These are phyloP conservation scores for Amanita pallidorosea DNA, from an alignment of 768 basidiomycete species.

Conservation along the genomic window DNA sequence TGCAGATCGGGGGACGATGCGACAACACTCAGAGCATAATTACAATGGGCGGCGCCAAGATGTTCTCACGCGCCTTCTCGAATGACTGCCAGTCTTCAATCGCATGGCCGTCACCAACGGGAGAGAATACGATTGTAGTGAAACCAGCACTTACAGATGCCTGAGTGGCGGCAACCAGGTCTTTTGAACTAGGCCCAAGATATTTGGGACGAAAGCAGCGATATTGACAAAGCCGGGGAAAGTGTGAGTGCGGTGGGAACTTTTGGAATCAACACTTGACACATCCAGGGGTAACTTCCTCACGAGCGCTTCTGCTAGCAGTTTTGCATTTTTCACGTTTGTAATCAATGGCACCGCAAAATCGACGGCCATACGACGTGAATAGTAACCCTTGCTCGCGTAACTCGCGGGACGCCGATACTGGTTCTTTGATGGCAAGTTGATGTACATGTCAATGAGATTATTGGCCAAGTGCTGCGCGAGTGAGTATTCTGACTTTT, in stretches of 20 bases:
- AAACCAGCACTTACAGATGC: conserved; percentile 88
- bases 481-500: conserved; percentile 96
- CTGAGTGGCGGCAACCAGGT: conserved; percentile 59
- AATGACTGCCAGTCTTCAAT: conserved; percentile 64
- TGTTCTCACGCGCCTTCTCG: conserved; percentile 56
- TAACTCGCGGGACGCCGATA: conserved; percentile 97
- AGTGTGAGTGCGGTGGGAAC: conserved; percentile 78
- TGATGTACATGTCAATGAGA: conserved; percentile 99
- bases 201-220: conserved; percentile 71
- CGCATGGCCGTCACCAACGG: conserved; percentile 47
- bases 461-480: conserved; percentile 96
- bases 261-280: conserved; percentile 86
- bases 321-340: conserved; percentile 97
- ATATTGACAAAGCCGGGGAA: conserved; percentile 92
- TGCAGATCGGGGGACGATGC: conserved; percentile 62
- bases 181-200: conserved; percentile 44
- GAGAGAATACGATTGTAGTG: conserved; percentile 73
- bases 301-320: conserved; percentile 87
- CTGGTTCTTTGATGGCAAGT: conserved; percentile 95
- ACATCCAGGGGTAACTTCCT: conserved; percentile 88
- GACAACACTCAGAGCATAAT: conserved; percentile 75
- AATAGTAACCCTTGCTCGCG: conserved; percentile 92
- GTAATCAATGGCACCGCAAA: conserved; percentile 96
- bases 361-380: conserved; percentile 97
- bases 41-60: conserved; percentile 66